phyloP scores from a whole-genome alignment of 1,139 yeast species.

The Magnusiomyces paraingens region DNA sequence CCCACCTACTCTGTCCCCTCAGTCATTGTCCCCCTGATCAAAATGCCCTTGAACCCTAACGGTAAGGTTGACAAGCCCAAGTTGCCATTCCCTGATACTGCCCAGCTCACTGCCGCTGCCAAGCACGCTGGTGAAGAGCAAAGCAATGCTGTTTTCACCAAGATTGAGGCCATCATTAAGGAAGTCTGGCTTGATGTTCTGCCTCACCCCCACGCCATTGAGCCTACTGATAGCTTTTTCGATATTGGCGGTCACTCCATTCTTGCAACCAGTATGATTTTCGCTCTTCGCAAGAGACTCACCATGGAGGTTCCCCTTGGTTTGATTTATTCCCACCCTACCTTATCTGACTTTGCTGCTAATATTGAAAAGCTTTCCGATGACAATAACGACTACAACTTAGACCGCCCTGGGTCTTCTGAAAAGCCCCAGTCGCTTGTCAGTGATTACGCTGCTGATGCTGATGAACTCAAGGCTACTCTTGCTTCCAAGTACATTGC shows the following conservation, averaged over 20 bases:
- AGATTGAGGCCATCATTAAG: conserved; percentile 60
- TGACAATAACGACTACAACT: conserved; percentile 36
- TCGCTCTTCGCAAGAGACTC: conserved; percentile 73
- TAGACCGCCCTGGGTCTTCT: conserved; percentile 33
- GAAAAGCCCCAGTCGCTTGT: conserved; percentile 25
- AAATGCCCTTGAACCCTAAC: conserved; percentile 91
- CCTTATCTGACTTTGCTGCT: conserved; percentile 68
- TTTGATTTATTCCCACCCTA: conserved; percentile 81
- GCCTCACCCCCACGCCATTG: conserved; percentile 77
- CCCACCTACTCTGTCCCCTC: conserved; percentile 94
- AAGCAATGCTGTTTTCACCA: conserved; percentile 39
- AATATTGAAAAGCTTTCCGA: conserved; percentile 54
- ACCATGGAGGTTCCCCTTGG: conserved; percentile 83
- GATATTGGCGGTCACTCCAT: conserved; percentile 98
- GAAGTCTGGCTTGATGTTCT: conserved; percentile 81
- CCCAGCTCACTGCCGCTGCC: conserved; percentile 69
- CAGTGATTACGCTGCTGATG: conserved; percentile 69
- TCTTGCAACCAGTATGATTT: conserved; percentile 94
- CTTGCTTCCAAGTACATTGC: conserved; percentile 41
- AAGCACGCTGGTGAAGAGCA: conserved; percentile 23
- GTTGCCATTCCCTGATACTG: conserved; percentile 88
- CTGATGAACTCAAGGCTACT: conserved; percentile 46
- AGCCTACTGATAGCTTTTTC: conserved; percentile 82
- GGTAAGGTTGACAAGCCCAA: conserved; percentile 98
- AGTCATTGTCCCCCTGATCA: conserved; percentile 76